Conservation (phyloP, 1,139 yeast genomes). For the Zygoascus hellenicus region DNA sequence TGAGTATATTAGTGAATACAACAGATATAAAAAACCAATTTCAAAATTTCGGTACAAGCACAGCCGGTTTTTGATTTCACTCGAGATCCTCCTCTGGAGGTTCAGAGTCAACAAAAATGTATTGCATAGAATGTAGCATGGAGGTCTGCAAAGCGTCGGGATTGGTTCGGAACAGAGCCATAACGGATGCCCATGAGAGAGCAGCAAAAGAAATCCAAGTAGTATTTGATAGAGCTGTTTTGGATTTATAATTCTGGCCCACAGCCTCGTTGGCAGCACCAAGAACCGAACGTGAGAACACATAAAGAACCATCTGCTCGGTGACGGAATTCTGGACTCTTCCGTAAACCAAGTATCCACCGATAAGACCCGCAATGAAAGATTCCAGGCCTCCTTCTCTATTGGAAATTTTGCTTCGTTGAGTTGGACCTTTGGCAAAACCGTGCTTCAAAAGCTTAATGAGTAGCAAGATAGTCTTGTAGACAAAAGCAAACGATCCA, state of each 20-base stretch:
- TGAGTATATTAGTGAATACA: too few relatives aligned
- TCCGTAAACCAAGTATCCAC: constrained; percentile 62
- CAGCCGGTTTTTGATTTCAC: too few relatives aligned
- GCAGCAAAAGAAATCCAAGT: constrained; percentile 66
- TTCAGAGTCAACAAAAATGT: constrained; percentile 52
- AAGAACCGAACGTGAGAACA: constrained; percentile 52
- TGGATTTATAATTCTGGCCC: constrained; percentile 23
- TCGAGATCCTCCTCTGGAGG: constrained; percentile 27
- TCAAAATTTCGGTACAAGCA: too few relatives aligned
- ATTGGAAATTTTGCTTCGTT: constrained; percentile 12
- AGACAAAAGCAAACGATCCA: constrained; percentile 60
- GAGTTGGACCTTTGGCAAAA: constrained; percentile 8
- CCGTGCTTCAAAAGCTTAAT: constrained; percentile 22
- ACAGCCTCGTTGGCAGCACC: constrained; percentile 43
- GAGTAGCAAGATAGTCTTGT: constrained; percentile 39
- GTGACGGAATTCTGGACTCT: constrained; percentile 38
- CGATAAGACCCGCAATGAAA: constrained; percentile 58
- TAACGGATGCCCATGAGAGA: constrained; percentile 69
- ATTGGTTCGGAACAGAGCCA: constrained; percentile 63
- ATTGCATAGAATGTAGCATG: constrained; percentile 65
- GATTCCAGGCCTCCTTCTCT: constrained; percentile 36
- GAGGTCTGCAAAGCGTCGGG: constrained; percentile 61
- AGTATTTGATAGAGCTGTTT: constrained; percentile 24
- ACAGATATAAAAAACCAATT: too few relatives aligned
- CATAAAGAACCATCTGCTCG: constrained; percentile 57